phyloP scores from a whole-genome alignment of 208 protist genomes.

The Wallacemonas collosoma region DNA sequence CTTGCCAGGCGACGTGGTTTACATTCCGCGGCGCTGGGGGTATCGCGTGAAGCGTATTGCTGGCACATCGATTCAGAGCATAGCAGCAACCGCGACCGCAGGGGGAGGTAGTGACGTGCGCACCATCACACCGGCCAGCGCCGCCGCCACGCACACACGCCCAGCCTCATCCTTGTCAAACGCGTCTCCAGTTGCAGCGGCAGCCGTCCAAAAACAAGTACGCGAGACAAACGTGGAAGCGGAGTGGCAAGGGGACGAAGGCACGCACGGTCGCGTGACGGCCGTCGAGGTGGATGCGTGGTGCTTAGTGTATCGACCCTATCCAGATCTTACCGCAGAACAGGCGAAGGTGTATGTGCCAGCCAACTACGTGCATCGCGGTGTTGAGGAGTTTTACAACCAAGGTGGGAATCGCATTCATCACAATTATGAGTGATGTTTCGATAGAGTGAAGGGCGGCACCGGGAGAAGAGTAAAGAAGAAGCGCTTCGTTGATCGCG shows the following conservation, averaged over 20 bases:
- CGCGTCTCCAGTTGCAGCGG: not conserved
- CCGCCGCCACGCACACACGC: not conserved
- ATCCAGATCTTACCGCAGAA: conserved; percentile 54
- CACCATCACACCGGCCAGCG: not conserved
- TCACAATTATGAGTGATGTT: conserved; percentile 52
- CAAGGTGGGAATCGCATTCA: conserved; percentile 70
- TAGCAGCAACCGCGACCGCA: not conserved
- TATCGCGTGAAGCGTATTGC: conserved; percentile 64
- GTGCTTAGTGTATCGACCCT: conserved; percentile 63
- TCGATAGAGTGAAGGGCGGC: not conserved
- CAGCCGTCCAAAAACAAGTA: not conserved
- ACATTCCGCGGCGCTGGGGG: conserved; percentile 69
- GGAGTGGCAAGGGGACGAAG: too few relatives aligned
- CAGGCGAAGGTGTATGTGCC: conserved; percentile 75
- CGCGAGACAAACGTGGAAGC: too few relatives aligned
- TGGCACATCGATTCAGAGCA: conserved; percentile 32
- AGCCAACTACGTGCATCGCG: conserved; percentile 78
- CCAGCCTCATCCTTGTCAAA: not conserved
- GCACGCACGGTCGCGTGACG: not conserved
- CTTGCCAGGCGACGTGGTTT: conserved; percentile 81
- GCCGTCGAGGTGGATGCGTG: conserved; percentile 60
- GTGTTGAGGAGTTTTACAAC: conserved; percentile 77
- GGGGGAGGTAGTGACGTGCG: not conserved
- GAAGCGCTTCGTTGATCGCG: not conserved
- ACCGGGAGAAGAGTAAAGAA: not conserved